Percentiles rank a stretch among this genome's conserved stretches.
These are phyloP conservation scores for Solanum bukasovii DNA, from an alignment of 257 asterid genomes.

Conservation along the genomic window DNA sequence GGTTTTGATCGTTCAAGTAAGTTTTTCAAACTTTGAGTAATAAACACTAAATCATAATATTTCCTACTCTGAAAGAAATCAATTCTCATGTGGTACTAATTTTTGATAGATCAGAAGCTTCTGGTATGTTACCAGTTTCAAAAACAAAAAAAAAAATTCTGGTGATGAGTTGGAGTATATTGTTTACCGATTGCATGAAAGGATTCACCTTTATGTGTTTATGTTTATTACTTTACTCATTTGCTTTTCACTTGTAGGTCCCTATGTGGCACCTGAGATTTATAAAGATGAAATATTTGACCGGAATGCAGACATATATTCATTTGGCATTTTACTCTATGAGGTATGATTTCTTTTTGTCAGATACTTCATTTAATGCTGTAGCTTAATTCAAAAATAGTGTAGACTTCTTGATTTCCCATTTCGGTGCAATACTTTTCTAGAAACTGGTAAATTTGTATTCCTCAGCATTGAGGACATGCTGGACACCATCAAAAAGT, in stretches of 20 bases:
- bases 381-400: background rate
- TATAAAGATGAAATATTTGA: conserved; percentile 57
- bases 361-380: background rate
- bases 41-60: background rate
- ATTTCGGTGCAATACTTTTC: background rate
- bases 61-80: background rate
- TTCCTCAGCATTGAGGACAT: background rate
- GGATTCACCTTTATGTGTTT: background rate
- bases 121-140: background rate
- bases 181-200: background rate
- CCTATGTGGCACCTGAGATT: conserved; percentile 79
- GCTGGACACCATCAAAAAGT: background rate
- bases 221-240: background rate
- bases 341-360: conserved; percentile 45
- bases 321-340: conserved; percentile 73
- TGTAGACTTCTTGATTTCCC: background rate
- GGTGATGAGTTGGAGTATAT: background rate
- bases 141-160: background rate
- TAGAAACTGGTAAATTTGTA: background rate
- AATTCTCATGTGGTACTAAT: background rate
- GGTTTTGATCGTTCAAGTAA: conserved; percentile 74
- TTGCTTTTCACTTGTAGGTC: conserved; percentile 30
- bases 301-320: conserved; percentile 75
- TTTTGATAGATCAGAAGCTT: background rate
- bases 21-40: conserved; percentile 9